Evolutionary conservation across 352 stramenopile species (phyloP), one percentile per base, ranked within the genome.

Genomic region (Pythium utonaiense): DNA sequence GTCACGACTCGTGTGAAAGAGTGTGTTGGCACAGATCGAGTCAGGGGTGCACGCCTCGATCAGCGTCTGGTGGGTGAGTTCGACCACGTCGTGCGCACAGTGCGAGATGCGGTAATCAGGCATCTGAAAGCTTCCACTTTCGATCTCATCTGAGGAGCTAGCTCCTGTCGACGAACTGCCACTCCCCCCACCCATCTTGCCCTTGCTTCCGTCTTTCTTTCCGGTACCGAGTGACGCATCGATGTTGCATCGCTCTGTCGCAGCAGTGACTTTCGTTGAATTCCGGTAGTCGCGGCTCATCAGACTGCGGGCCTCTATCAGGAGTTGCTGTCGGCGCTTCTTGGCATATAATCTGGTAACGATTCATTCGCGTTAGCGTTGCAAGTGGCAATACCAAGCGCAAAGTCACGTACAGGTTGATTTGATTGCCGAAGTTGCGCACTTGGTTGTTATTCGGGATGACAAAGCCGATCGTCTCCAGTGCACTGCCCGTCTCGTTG

Each of bases 1-100:
- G 55, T 94, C 85, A 8, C 85, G 79, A 53, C 76, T 85, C 55
- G 85, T 93, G 64, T 93, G 81, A 45, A 91, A 89, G n/a, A 94
- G 66, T 33, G 88, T 58, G 13, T 74, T 83, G 1, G 78, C 73
- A 42, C 70, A 83, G 25, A 61, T 60, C 1, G 65, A 57, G 51
- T 76, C 72, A 6, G 67, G 64, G 19, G 70, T 75, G 50, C 80
- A 89, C 6, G 71, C 75, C 56, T 92, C 80, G 19, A 85, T 67
- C 33, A 92, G 63, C 17, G 83, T 86, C 57, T 88, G 65, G 38
- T 92, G 80, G 3, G 60, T 70, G 28, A 90, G 58, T 31, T 89
- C 83, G 25, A 92, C 75, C 17, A 90, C 42, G 48, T 89, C 70
- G 44, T 81, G 75, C 10, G 74, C 75, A 21, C 74, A 87, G 4